Evolutionary conservation across 768 basidiomycete genomes (phyloP).

Genomic region (Xanthoconium stramineum): DNA sequence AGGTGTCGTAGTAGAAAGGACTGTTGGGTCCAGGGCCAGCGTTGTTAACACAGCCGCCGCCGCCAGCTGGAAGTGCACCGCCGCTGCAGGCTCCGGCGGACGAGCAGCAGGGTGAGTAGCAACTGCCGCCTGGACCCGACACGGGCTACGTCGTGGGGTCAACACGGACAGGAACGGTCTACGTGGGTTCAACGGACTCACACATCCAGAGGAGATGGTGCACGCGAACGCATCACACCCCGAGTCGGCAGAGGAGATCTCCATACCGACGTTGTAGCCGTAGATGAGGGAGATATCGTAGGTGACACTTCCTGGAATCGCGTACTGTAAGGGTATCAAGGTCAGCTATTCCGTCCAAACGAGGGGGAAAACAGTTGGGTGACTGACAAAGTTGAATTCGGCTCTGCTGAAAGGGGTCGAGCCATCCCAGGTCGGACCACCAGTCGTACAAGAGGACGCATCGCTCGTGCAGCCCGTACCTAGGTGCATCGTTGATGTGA

Average conservation of each 20-base stretch:
- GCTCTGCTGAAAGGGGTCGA: conserved; percentile 31
- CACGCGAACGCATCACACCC: conserved; percentile 29
- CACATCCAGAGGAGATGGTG: conserved; percentile 30
- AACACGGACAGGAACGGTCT: not conserved
- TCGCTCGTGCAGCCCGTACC: conserved; percentile 27
- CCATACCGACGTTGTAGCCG: conserved; percentile 33
- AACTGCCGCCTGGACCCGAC: conserved; percentile 22
- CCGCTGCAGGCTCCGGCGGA: conserved; percentile 24
- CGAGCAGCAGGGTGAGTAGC: conserved; percentile 31
- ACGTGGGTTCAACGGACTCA: conserved; percentile 15
- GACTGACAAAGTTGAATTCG: conserved; percentile 31
- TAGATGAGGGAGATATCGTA: conserved; percentile 36
- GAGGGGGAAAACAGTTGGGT: not conserved
- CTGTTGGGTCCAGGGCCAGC: conserved; percentile 31
- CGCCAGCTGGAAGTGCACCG: conserved; percentile 26
- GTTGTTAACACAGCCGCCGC: conserved; percentile 27
- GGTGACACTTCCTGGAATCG: conserved; percentile 27
- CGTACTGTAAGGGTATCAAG: conserved; percentile 6
- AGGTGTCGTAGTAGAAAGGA: conserved; percentile 27
- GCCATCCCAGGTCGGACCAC: conserved; percentile 30
- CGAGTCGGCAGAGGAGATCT: conserved; percentile 27
- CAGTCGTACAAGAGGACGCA: conserved; percentile 26
- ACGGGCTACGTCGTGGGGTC: conserved; percentile 20
- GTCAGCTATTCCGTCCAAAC: too few relatives aligned
- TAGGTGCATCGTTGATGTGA: not conserved